These are phyloP conservation scores for Teratosphaeria destructans DNA, from an alignment of 2,329 filamentous ascomycete species.

Conservation along the genomic window DNA sequence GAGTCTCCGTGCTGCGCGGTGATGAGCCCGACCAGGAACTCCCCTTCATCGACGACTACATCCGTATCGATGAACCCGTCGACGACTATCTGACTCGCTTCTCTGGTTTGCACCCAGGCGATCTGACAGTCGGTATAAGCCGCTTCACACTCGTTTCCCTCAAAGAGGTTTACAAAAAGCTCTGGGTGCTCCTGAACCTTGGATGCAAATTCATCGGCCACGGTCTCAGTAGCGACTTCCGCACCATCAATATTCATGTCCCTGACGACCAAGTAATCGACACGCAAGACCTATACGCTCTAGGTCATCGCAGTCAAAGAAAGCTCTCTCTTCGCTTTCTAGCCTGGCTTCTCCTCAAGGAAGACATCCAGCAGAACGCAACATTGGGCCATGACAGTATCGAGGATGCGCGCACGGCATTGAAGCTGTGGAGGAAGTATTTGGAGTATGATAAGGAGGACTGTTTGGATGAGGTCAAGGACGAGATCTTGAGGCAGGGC, in stretches of 20 bases:
- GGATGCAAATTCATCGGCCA: slow-evolving; percentile 92
- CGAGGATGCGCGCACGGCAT: slow-evolving; percentile 83
- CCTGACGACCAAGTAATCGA: slow-evolving; percentile 85
- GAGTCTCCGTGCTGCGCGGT: slow-evolving; percentile 81
- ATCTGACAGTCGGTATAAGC: slow-evolving; percentile 69
- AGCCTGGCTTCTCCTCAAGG: slow-evolving; percentile 80
- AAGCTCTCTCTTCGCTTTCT: slow-evolving; percentile 85
- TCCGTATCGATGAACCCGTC: slow-evolving; percentile 78
- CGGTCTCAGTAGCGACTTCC: slow-evolving; percentile 88
- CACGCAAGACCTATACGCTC: slow-evolving; percentile 84
- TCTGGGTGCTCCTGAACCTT: slow-evolving; percentile 91
- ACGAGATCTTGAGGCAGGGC: slow-evolving; percentile 69
- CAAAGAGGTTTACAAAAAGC: slow-evolving; percentile 92
- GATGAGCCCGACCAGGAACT: slow-evolving; percentile 65
- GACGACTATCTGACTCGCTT: slow-evolving; percentile 93
- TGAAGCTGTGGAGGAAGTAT: slow-evolving; percentile 83
- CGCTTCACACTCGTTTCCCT: slow-evolving; percentile 75
- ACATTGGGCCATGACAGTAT: slow-evolving; percentile 69
- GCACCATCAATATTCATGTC: slow-evolving; percentile 95
- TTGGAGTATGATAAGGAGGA: slow-evolving; percentile 81
- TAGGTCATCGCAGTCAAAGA: slow-evolving; percentile 61
- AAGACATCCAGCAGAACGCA: slow-evolving; percentile 81
- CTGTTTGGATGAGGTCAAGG: slow-evolving; percentile 69
- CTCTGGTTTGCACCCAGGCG: slow-evolving; percentile 78
- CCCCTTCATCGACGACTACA: slow-evolving; percentile 96